phyloP scores from a whole-genome alignment of 768 basidiomycete genomes.

The Dentipellis sp. region DNA sequence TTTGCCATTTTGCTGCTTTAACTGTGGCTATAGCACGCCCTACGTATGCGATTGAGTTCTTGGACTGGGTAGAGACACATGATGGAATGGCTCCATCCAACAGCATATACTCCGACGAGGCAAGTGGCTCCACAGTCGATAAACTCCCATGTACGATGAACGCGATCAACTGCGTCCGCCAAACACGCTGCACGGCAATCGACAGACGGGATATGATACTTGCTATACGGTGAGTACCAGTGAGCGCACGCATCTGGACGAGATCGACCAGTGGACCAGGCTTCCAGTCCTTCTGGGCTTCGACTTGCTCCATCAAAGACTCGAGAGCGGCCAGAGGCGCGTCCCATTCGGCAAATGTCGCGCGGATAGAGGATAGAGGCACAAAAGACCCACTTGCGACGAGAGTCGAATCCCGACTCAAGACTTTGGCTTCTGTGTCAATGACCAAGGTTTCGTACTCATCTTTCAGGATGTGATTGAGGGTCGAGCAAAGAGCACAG shows the following conservation, averaged over 20 bases:
- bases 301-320: slow-evolving; percentile 53
- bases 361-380: slow-evolving; percentile 75
- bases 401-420: slow-evolving; percentile 63
- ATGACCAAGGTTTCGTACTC: slow-evolving; percentile 78
- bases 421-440: slow-evolving; percentile 71
- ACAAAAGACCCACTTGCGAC: slow-evolving; percentile 81
- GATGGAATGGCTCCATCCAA: slow-evolving; percentile 63
- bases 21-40: slow-evolving; percentile 83
- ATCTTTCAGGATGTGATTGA: slow-evolving; percentile 63
- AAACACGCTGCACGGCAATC: slow-evolving; percentile 68
- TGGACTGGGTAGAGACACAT: slow-evolving; percentile 61
- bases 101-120: slow-evolving; percentile 49
- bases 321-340: slow-evolving; percentile 70
- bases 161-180: slow-evolving; percentile 76
- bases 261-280: slow-evolving; percentile 79
- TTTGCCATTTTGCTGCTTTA: slow-evolving; percentile 70
- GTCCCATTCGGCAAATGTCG: slow-evolving; percentile 84
- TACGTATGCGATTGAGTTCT: slow-evolving; percentile 78
- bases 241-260: slow-evolving; percentile 59
- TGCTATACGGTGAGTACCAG: slow-evolving; percentile 71
- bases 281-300: slow-evolving; percentile 45
- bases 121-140: slow-evolving; percentile 51
- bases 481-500: slow-evolving; percentile 65
- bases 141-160: slow-evolving; percentile 77
- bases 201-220: slow-evolving; percentile 65